These are phyloP conservation scores for Aureobasidium sp. DNA, from an alignment of 2,329 filamentous ascomycete species.

Conservation along the genomic window DNA sequence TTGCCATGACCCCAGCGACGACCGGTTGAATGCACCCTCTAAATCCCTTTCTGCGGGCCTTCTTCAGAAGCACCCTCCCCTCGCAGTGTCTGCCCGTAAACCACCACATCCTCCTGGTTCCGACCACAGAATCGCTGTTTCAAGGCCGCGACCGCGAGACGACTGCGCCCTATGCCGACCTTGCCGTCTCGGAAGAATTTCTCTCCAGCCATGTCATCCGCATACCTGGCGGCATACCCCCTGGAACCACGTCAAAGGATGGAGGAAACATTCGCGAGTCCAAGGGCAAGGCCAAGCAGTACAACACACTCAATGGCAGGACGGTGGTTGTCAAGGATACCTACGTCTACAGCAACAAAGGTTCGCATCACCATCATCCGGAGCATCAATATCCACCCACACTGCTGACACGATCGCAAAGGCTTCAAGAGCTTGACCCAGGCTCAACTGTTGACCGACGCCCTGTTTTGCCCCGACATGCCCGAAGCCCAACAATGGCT, in stretches of 20 bases:
- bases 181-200: conserved; percentile 86
- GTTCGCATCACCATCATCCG: neutral
- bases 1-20: neutral
- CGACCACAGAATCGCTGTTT: conserved; percentile 83
- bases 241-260: conserved; percentile 39
- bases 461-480: conserved; percentile 81
- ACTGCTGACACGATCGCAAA: neutral
- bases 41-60: conserved; percentile 97
- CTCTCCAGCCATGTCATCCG: conserved; percentile 93
- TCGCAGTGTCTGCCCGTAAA: conserved; percentile 85
- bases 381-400: neutral
- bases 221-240: conserved; percentile 51
- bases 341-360: conserved; percentile 92
- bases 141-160: conserved; percentile 81
- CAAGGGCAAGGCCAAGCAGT: conserved; percentile 88
- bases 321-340: conserved; percentile 92
- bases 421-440: conserved; percentile 85
- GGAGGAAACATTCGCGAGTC: conserved; percentile 61
- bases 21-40: conserved; percentile 70
- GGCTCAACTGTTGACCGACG: conserved; percentile 74
- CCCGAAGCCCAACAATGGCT: conserved; percentile 90
- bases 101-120: conserved; percentile 85
- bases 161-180: conserved; percentile 65
- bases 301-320: conserved; percentile 82
- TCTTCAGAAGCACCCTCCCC: conserved; percentile 92